Evolutionary conservation across 1,284 basidiomycete genomes (phyloP).

Genomic region (Apiotrichum brassicae): DNA sequence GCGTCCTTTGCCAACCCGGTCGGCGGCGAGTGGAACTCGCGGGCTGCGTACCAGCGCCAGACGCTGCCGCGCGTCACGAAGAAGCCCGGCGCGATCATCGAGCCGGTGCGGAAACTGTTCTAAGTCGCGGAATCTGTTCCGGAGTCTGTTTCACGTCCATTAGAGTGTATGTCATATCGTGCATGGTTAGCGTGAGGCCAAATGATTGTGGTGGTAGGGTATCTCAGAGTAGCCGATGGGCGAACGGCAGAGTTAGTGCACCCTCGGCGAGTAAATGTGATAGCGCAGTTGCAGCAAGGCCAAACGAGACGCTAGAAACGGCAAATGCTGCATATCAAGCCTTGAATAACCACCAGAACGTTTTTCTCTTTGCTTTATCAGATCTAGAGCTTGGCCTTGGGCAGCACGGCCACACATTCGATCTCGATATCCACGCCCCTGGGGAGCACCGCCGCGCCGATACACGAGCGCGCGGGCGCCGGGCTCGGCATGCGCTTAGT

Average conservation of each 20-base stretch:
- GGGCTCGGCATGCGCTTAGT: slow-evolving; percentile 28
- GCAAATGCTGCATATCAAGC: no score
- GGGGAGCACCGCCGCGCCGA: slow-evolving; percentile 57
- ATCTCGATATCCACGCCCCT: slow-evolving; percentile 58
- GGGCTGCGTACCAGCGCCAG: slow-evolving; percentile 74
- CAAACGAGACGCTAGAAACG: no score
- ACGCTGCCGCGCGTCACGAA: slow-evolving; percentile 78
- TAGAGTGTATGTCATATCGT: neutral
- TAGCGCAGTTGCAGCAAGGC: no score
- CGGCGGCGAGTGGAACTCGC: slow-evolving; percentile 89
- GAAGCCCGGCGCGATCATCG: slow-evolving; percentile 75
- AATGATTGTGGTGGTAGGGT: no score
- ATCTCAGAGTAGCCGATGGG: no score
- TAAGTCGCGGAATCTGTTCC: slow-evolving; percentile 25
- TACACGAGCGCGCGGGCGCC: slow-evolving; percentile 59
- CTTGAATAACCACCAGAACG: no score
- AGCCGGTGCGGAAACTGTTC: slow-evolving; percentile 60
- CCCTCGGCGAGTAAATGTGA: no score
- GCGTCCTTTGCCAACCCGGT: slow-evolving; percentile 70
- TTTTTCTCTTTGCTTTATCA: no score
- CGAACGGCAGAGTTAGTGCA: no score
- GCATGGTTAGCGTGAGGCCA: neutral
- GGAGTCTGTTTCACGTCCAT: neutral
- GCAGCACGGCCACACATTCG: slow-evolving; percentile 53
- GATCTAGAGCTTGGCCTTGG: slow-evolving; percentile 21